Conservation (phyloP, 2,329 filamentous ascomycete genomes). For the Shiraia bambusicola region DNA sequence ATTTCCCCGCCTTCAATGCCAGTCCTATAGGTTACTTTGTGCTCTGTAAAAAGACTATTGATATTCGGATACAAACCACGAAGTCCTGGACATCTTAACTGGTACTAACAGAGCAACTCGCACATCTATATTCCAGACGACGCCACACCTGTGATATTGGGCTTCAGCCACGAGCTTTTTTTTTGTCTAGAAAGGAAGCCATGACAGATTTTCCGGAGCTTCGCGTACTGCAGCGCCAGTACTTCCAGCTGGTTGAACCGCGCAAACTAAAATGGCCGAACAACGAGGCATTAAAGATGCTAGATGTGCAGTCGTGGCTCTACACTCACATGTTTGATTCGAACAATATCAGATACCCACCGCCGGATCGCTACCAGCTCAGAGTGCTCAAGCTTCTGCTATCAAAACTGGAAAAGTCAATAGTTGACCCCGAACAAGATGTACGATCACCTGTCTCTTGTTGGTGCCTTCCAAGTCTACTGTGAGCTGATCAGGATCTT, state of each 20-base stretch:
- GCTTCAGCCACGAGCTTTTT: no score
- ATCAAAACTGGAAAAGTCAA: constrained; percentile 68
- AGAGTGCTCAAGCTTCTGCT: constrained; percentile 74
- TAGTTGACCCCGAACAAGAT: constrained; percentile 82
- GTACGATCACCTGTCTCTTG: constrained; percentile 59
- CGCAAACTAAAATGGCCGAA: constrained; percentile 64
- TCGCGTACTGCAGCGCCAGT: constrained; percentile 66
- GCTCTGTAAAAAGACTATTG: no score
- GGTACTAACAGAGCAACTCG: no score
- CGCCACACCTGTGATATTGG: no score
- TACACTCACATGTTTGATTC: constrained; percentile 68
- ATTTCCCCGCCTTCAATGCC: neutral
- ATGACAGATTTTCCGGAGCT: constrained; percentile 24
- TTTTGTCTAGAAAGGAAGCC: no score
- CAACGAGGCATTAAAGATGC: constrained; percentile 57
- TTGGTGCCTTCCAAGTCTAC: constrained; percentile 2
- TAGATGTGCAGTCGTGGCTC: constrained; percentile 65
- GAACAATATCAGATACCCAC: constrained; percentile 56
- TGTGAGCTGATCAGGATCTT: no score
- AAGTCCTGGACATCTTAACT: no score
- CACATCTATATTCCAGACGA: neutral
- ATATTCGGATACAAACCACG: no score
- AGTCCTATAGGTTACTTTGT: no score
- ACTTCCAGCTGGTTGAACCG: constrained; percentile 71
- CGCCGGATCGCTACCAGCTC: constrained; percentile 69